Evolutionary conservation across 2,329 filamentous ascomycete genomes (phyloP), one percentile per base, ranked within the genome.

Genomic region (Epichloe sibirici): DNA sequence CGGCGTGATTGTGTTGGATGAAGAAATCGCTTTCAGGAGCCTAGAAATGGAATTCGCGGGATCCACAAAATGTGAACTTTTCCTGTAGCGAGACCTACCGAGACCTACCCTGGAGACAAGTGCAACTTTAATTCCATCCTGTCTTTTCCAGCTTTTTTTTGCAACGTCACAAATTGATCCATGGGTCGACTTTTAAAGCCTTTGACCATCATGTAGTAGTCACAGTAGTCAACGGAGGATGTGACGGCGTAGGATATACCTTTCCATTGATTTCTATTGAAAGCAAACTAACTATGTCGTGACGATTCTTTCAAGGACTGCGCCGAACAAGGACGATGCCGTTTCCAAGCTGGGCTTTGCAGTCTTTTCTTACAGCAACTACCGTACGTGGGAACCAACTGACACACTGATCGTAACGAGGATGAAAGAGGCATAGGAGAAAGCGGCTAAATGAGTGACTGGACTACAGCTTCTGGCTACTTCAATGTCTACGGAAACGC

Each of bases 341-440:
- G 74, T 83, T 5, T 71, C 74, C 1, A 68, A 75, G 17, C 69
- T 88, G 51, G 78, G 73, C 40, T 71, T 88, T 51, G 84, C 83
- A 2, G 75, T 90, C 1, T 88, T 84, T 63, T 87, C 82, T 2
- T 88, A 85, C 70, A 76, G 73, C 58, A 88, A 87, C 65, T 86
- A 76, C 57, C 79, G 77, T 78, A 63, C 48, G 74, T 64, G n/a
- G 28, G 9, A 6, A 25, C 17, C 17, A 21, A 21, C 17, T 13
- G n/a, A 25, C 45, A 5, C 12, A 21, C 17, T 21, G 17, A 21
- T 21, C 17, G 17, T 21, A 21, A 17, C 17, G 17, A 21, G 17
- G 34, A 38, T 15, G 1, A 34, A 39, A 15, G 28, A 31, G 17
- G 17, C 17, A 21, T 21, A 21, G 17, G 17, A 21, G 17, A n/a